Evolutionary conservation across 2,329 filamentous ascomycete genomes (phyloP).

Genomic region (Thermothelomyces thermophilus): DNA sequence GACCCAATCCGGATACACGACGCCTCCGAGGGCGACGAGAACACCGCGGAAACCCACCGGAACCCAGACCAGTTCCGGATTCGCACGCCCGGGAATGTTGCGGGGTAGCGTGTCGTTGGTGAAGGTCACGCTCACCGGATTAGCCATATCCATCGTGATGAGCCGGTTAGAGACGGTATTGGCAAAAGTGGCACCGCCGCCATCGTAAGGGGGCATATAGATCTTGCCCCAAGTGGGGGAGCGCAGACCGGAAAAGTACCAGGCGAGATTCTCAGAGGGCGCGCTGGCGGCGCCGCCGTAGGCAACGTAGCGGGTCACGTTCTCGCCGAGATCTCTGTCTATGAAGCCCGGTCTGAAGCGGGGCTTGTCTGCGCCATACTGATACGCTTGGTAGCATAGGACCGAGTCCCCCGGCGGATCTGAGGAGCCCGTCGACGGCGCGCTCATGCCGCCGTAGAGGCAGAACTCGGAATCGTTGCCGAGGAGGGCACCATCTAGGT

Average conservation of each 20-base stretch:
- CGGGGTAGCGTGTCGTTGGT: conserved; percentile 47
- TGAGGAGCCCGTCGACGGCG: conserved; percentile 30
- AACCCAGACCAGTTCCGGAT: conserved; percentile 64
- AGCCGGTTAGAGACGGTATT: conserved; percentile 48
- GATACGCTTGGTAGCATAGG: conserved; percentile 46
- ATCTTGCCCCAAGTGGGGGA: conserved; percentile 46
- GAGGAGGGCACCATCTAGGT: conserved; percentile 57
- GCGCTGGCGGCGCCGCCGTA: conserved; percentile 58
- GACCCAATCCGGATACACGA: conserved; percentile 51
- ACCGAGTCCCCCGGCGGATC: conserved; percentile 39
- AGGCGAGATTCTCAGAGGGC: conserved; percentile 64
- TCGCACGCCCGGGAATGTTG: conserved; percentile 49
- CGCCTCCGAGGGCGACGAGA: conserved; percentile 70
- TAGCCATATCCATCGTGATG: conserved; percentile 54
- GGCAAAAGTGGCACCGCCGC: conserved; percentile 33
- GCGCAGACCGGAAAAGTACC: conserved; percentile 62
- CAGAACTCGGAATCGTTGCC: conserved; percentile 58
- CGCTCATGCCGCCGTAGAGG: conserved; percentile 54
- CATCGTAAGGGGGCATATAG: conserved; percentile 20
- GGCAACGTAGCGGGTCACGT: conserved; percentile 55
- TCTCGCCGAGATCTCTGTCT: conserved; percentile 34
- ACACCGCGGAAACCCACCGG: conserved; percentile 72
- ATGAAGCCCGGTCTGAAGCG: conserved; percentile 40
- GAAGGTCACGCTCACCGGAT: conserved; percentile 47
- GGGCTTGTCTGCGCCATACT: conserved; percentile 41